phyloP scores from a whole-genome alignment of 2,329 filamentous ascomycete species.

The Fusarium gaditjirri region DNA sequence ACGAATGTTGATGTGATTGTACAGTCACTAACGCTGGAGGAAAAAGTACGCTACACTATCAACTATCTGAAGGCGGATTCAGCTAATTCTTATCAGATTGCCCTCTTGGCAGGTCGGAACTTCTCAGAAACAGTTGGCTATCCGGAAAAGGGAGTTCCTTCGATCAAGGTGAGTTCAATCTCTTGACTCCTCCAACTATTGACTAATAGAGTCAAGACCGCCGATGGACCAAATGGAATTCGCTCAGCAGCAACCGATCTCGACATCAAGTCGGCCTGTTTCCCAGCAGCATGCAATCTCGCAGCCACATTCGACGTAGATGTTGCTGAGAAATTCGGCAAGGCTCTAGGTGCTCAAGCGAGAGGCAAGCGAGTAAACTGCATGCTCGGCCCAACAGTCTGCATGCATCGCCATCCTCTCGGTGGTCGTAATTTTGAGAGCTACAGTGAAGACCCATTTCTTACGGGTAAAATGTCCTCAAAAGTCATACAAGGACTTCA shows the following conservation, averaged over 20 bases:
- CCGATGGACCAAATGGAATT: conserved; percentile 51
- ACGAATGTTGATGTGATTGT: conserved; percentile 23
- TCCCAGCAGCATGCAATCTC: conserved; percentile 51
- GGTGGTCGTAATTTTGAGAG: conserved; percentile 61
- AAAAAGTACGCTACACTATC: conserved; percentile 12
- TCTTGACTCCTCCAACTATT: rapidly evolving
- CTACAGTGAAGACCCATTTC: conserved; percentile 59
- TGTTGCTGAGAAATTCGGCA: conserved; percentile 65
- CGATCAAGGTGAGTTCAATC: conserved; percentile 24
- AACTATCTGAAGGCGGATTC: rapidly evolving
- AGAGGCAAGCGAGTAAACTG: conserved; percentile 74
- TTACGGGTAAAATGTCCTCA: conserved; percentile 57
- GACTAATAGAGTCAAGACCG: conserved; percentile 19
- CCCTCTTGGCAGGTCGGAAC: conserved; percentile 37
- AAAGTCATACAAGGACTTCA: conserved; percentile 58
- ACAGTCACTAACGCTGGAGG: conserved; percentile 28
- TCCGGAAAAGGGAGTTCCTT: conserved; percentile 31
- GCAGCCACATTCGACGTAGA: conserved; percentile 72
- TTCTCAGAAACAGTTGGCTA: conserved; percentile 40
- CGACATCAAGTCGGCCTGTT: conserved; percentile 48
- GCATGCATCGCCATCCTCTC: conserved; percentile 59
- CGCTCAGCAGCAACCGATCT: conserved; percentile 46
- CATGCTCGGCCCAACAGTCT: conserved; percentile 72
- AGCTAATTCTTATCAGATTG: conserved; percentile 21
- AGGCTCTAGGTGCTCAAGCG: conserved; percentile 65